Conservation (phyloP, 73 alveolate species). For the Tetrahymena borealis region DNA sequence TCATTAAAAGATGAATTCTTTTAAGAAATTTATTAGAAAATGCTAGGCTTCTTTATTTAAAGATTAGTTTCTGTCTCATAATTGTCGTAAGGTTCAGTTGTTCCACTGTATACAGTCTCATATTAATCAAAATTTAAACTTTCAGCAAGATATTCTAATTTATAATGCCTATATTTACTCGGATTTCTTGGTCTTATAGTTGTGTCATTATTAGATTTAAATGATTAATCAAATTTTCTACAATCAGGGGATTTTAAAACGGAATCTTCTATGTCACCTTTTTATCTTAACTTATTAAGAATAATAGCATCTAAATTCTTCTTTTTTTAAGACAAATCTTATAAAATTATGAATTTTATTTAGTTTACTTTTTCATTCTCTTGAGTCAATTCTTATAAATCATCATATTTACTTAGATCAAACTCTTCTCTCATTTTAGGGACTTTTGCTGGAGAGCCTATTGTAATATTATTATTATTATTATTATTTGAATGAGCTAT, state of each 20-base stretch:
- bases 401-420: background rate
- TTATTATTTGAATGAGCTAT: too few species aligned
- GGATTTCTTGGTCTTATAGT: background rate
- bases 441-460: background rate
- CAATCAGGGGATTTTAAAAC: background rate
- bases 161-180: background rate
- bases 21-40: background rate
- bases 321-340: background rate
- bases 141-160: background rate
- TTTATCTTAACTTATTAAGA: background rate
- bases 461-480: too few species aligned
- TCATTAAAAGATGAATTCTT: background rate
- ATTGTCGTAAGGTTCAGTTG: background rate
- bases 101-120: background rate
- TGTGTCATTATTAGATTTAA: background rate
- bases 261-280: background rate
- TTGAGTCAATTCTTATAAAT: background rate
- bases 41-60: background rate
- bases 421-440: background rate
- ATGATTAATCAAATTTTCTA: background rate
- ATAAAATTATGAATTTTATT: background rate
- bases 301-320: background rate
- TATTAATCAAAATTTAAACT: background rate
- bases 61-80: background rate
- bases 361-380: background rate